Evolutionary conservation across 495 filamentous ascomycete genomes (phyloP).

Genomic region (Bryoglossum gracile): DNA sequence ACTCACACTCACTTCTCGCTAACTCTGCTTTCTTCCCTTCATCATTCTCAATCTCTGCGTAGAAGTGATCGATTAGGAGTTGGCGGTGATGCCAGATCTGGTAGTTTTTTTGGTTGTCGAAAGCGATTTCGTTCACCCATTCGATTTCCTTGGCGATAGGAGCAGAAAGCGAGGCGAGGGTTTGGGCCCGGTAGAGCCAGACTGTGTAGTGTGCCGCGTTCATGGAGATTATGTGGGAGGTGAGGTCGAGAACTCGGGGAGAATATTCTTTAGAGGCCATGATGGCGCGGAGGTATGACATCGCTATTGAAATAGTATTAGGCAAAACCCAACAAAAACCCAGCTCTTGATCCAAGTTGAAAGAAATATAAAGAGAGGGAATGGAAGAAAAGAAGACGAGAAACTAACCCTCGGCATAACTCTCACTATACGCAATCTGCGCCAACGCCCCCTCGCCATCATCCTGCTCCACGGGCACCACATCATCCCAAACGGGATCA

Average conservation of each 20-base stretch:
- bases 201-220: slow-evolving; percentile 98
- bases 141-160: slow-evolving; percentile 65
- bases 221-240: slow-evolving; percentile 78
- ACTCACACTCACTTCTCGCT: slow-evolving; percentile 53
- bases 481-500: slow-evolving; percentile 74
- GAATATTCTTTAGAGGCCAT: slow-evolving; percentile 86
- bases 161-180: slow-evolving; percentile 57
- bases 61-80: slow-evolving; percentile 64
- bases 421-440: slow-evolving; percentile 75
- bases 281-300: slow-evolving; percentile 81
- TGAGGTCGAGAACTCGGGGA: slow-evolving; percentile 70
- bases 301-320: slow-evolving; percentile 30
- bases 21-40: slow-evolving; percentile 30
- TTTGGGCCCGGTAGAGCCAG: slow-evolving; percentile 88
- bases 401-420: slow-evolving; percentile 77
- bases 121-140: slow-evolving; percentile 78
- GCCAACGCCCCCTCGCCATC: slow-evolving; percentile 79
- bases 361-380: no score
- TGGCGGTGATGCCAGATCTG: slow-evolving; percentile 99
- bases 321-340: no score
- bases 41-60: slow-evolving; percentile 36
- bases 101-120: slow-evolving; percentile 90
- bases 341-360: no score
- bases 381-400: neutral
- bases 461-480: slow-evolving; percentile 74